Conservation (phyloP, 768 basidiomycete species). For the Suillus paluster region DNA sequence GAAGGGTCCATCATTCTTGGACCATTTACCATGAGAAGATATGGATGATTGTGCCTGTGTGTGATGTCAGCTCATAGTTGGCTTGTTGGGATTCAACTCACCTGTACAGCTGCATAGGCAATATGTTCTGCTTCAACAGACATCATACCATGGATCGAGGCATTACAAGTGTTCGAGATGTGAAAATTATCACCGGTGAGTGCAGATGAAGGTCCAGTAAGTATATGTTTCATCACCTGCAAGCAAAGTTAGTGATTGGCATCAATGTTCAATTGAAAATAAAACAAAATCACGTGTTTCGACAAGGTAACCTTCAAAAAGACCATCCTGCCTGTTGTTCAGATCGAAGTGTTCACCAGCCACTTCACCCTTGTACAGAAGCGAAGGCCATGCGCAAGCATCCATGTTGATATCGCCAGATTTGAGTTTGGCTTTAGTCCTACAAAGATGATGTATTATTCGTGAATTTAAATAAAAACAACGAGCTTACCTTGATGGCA, state of each 20-base stretch:
- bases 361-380: constrained; percentile 6
- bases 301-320: constrained; percentile 12
- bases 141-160: not conserved
- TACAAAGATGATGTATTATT: too few relatives aligned
- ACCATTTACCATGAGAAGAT: constrained; percentile 9
- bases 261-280: constrained; percentile 1
- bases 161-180: constrained; percentile 4
- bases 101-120: constrained; percentile 9
- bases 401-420: constrained; percentile 12
- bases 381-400: not conserved
- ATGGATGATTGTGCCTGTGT: constrained; percentile 8
- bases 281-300: too few relatives aligned
- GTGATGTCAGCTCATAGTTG: too few relatives aligned
- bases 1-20: constrained; percentile 5
- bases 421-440: constrained; percentile 5
- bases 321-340: not conserved
- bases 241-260: not conserved
- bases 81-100: too few relatives aligned
- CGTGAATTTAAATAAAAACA: not conserved
- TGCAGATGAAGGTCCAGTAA: not conserved
- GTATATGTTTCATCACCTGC: constrained; percentile 8
- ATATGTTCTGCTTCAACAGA: constrained; percentile 9
- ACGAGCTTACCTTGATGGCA: not conserved
- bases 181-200: not conserved
- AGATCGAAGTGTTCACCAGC: not conserved